Base-by-base conservation (phyloP, 768 basidiomycete species). In the Zangia roseola region DNA sequence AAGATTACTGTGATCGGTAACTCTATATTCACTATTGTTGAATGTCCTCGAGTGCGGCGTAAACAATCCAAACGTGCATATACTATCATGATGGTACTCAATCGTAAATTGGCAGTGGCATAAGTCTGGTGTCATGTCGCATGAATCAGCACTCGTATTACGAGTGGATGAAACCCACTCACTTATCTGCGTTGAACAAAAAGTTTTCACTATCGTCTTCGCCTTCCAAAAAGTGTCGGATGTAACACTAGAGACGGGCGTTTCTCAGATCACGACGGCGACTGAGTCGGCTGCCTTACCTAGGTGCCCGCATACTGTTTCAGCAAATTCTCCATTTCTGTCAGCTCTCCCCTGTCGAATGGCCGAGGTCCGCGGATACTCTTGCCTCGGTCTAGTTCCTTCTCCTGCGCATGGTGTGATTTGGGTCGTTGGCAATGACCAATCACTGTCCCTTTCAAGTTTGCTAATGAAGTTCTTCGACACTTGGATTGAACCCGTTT, bases 201-300 rank as follows among this genome's bases (percentile, higher is more conserved):
- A 97, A 95, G 65, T 97, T 97, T 56, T 94, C 87, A 6, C 88
- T 84, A 1, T 82, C 75, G 62, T 95, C 92, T 69, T 97, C 94
- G n/a, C 83, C 88, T 68, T 97, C 94, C 52, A 98, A 62, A 72
- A 97, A 97, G 10, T 84, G 76, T 88, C 2, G 94, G 84, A 69
- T 88, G 89, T 10, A 91, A 46, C 31, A 97, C 94, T 95, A 31
- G n/a, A 12, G 14, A 4, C 16, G 16, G 7, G 31, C 10, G 39
- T 4, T 20, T 38, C 6, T 40, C 7, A 49, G 53, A 17, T 8
- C 21, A 2, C 10, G 36, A 30, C 4, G 25, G 4, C 21, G 36
- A 16, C 43, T 5, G 34, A 21, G 14, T n/a, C 30, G 19, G 7
- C 9, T 33, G 17, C 56, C 81, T 58, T 61, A 93, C 94, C 94